Conservation (phyloP, 1,284 basidiomycete species). For the Papiliotrema laurentii region DNA sequence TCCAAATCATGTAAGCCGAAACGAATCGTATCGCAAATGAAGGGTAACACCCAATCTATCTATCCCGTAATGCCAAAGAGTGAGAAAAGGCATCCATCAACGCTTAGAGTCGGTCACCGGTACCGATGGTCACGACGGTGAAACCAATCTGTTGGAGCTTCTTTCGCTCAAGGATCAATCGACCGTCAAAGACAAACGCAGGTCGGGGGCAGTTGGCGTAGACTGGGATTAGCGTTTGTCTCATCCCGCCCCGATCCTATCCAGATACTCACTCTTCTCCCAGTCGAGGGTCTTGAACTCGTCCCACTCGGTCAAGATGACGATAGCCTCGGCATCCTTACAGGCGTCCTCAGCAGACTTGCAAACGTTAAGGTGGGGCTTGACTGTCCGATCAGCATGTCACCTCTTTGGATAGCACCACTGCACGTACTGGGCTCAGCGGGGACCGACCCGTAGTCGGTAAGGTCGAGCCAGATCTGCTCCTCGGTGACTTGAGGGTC, state of each 20-base stretch:
- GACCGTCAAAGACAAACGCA: conserved; percentile 81
- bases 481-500: conserved; percentile 71
- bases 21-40: too few relatives aligned
- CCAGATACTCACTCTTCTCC: conserved; percentile 51
- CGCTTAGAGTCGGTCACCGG: conserved; percentile 43
- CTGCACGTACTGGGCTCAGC: too few relatives aligned
- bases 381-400: too few relatives aligned
- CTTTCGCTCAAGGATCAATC: conserved; percentile 67
- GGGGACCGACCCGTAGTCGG: too few relatives aligned
- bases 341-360: conserved; percentile 79
- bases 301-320: conserved; percentile 88
- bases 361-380: conserved; percentile 79
- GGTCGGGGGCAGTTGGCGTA: conserved; percentile 92
- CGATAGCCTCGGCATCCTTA: conserved; percentile 82
- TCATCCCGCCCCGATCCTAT: too few relatives aligned
- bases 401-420: too few relatives aligned
- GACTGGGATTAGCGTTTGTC: conserved; percentile 49
- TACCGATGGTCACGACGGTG: conserved; percentile 61
- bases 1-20: too few relatives aligned
- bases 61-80: too few relatives aligned
- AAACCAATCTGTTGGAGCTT: conserved; percentile 84
- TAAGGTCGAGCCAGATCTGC: conserved; percentile 55
- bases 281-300: conserved; percentile 93
- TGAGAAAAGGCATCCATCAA: conserved; percentile 7
- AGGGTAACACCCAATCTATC: too few relatives aligned